phyloP scores from a whole-genome alignment of 345 rosid genomes.

The Euclidium syriacum region DNA sequence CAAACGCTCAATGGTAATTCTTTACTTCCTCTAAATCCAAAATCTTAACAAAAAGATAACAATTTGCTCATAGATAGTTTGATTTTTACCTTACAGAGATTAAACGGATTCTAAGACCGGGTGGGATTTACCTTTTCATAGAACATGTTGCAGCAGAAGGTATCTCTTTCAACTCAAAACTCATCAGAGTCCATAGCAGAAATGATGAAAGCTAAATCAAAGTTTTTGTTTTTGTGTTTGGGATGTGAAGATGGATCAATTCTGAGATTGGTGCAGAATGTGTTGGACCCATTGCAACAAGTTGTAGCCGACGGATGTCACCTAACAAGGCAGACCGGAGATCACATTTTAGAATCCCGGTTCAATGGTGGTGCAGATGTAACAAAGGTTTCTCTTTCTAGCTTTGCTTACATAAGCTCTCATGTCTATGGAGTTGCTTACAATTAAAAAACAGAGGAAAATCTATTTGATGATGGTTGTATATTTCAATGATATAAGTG shows the following conservation, averaged over 20 bases:
- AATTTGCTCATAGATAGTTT: background rate
- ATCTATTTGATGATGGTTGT: no score
- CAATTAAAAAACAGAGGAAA: slow-evolving; percentile 30
- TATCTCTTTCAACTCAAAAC: background rate
- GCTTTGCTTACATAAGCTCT: slow-evolving; percentile 41
- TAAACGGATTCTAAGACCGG: slow-evolving; percentile 71
- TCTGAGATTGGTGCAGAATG: slow-evolving; percentile 48
- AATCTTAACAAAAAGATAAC: background rate
- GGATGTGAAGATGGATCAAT: slow-evolving; percentile 60
- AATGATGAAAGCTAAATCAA: background rate
- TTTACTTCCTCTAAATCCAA: background rate
- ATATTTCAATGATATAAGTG: no score
- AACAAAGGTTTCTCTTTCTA: slow-evolving; percentile 34
- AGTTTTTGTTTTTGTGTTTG: background rate
- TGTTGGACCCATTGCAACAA: slow-evolving; percentile 71
- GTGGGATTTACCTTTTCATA: slow-evolving; percentile 67
- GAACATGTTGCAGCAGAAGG: slow-evolving; percentile 94
- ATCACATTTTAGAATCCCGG: slow-evolving; percentile 48
- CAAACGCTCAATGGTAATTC: slow-evolving; percentile 52
- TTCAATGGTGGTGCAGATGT: slow-evolving; percentile 52
- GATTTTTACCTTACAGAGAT: slow-evolving; percentile 39
- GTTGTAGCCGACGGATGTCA: slow-evolving; percentile 70
- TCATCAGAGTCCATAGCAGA: background rate
- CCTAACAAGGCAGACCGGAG: slow-evolving; percentile 61
- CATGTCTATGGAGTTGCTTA: slow-evolving; percentile 71